These are phyloP conservation scores for Skeletonema tropicum DNA, from an alignment of 108 stramenopile genomes.

Conservation along the genomic window DNA sequence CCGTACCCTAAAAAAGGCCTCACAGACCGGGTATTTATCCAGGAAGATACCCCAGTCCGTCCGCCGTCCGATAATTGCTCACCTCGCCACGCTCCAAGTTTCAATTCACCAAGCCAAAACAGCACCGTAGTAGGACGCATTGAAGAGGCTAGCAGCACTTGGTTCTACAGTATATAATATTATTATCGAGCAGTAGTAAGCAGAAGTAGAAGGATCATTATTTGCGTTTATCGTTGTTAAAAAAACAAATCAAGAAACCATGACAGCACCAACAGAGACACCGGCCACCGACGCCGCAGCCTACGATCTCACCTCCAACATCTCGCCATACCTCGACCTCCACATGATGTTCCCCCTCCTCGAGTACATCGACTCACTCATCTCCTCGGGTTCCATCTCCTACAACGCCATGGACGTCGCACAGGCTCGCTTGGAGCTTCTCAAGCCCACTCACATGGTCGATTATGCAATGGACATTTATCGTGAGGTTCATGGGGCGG, in stretches of 20 bases:
- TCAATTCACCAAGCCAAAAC: no score
- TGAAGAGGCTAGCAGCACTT: neutral
- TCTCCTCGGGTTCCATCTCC: constrained; percentile 57
- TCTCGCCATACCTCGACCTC: constrained; percentile 90
- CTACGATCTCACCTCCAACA: constrained; percentile 82
- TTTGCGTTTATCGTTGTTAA: neutral
- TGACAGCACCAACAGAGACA: constrained; percentile 13
- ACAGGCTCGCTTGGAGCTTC: constrained; percentile 73
- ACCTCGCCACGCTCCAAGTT: no score
- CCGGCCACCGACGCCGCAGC: constrained; percentile 44
- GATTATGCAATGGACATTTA: constrained; percentile 93
- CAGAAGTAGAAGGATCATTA: neutral
- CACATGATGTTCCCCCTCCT: constrained; percentile 96
- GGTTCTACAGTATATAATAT: neutral
- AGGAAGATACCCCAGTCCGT: neutral
- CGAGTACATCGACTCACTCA: constrained; percentile 87
- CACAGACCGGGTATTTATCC: no score
- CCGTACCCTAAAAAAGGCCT: no score
- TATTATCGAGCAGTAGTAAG: neutral
- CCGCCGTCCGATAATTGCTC: neutral
- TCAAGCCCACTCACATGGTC: constrained; percentile 91
- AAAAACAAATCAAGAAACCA: neutral
- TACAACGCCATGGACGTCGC: constrained; percentile 78
- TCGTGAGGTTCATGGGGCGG: constrained; percentile 65
- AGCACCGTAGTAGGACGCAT: neutral